These are phyloP conservation scores for Penicillium ochrochloron DNA, from an alignment of 495 filamentous ascomycete species.

Conservation along the genomic window DNA sequence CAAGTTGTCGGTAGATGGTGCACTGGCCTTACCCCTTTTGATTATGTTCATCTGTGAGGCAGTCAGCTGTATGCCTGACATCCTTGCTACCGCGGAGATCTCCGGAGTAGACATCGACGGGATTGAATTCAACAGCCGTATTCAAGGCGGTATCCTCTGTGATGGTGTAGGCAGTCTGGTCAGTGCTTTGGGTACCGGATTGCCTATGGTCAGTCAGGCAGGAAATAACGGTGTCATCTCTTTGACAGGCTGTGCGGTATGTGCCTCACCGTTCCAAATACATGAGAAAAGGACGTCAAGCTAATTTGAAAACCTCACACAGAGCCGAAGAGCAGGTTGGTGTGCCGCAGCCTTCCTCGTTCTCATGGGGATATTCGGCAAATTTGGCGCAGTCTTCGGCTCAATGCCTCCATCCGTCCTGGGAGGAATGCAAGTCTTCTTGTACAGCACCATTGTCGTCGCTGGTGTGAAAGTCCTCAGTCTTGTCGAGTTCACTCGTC, in stretches of 20 bases:
- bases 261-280: constrained; percentile 36
- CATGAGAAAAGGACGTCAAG: no score
- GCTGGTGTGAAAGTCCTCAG: constrained; percentile 79
- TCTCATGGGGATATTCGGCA: constrained; percentile 82
- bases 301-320: not conserved
- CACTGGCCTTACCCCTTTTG: constrained; percentile 74
- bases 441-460: constrained; percentile 78
- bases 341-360: constrained; percentile 65
- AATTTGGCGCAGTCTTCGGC: constrained; percentile 80
- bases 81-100: constrained; percentile 76
- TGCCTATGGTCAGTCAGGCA: constrained; percentile 73
- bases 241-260: constrained; percentile 73
- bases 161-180: constrained; percentile 80
- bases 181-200: constrained; percentile 74
- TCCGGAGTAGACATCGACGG: constrained; percentile 81
- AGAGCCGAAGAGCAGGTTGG: constrained; percentile 52
- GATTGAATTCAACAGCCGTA: constrained; percentile 74
- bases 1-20: constrained; percentile 74
- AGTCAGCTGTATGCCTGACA: constrained; percentile 83
- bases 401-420: constrained; percentile 79
- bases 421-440: constrained; percentile 87
- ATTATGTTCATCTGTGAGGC: constrained; percentile 61
- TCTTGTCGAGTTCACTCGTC: constrained; percentile 72
- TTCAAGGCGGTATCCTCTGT: constrained; percentile 82
- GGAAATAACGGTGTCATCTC: constrained; percentile 90